phyloP scores from a whole-genome alignment of 2,329 filamentous ascomycete species.

The Aspergillus flavus region DNA sequence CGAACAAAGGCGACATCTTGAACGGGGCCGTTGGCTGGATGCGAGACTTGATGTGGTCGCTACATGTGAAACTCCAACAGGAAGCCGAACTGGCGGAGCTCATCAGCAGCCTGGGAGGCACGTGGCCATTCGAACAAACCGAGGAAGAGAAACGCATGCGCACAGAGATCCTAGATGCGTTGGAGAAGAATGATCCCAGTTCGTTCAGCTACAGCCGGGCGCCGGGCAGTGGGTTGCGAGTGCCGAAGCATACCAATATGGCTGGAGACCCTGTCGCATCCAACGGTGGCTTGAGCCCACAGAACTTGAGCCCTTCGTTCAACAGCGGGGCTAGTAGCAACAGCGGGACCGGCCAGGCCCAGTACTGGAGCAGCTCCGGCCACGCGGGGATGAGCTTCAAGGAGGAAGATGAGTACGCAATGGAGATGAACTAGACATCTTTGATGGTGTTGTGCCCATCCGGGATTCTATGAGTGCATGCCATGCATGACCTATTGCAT shows the following conservation, averaged over 20 bases:
- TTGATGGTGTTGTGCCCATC: background rate
- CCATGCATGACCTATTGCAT: conserved; percentile 25
- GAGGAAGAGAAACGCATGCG: conserved; percentile 97
- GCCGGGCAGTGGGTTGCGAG: conserved; percentile 80
- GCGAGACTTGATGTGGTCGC: conserved; percentile 95
- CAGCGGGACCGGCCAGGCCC: conserved; percentile 51
- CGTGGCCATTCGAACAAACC: conserved; percentile 77
- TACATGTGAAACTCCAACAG: conserved; percentile 84
- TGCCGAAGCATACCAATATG: conserved; percentile 90
- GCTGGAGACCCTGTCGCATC: conserved; percentile 73
- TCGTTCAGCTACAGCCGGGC: conserved; percentile 84
- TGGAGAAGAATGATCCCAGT: conserved; percentile 74
- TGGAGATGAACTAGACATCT: conserved; percentile 61
- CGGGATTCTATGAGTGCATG: conserved; percentile 20
- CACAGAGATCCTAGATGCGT: conserved; percentile 83
- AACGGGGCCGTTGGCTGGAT: conserved; percentile 98
- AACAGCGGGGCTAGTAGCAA: conserved; percentile 71
- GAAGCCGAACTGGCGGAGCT: conserved; percentile 82
- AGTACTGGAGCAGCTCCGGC: conserved; percentile 55
- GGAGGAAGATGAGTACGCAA: conserved; percentile 90
- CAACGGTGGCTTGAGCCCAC: conserved; percentile 55
- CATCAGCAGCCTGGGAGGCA: conserved; percentile 71
- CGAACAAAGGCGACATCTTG: conserved; percentile 97
- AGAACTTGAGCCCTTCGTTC: conserved; percentile 68
- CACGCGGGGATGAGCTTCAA: conserved; percentile 74